Percentiles rank a stretch among this genome's conserved stretches.
Evolutionary conservation across 192 early-diverging fungal genomes (phyloP).

Genomic region (Mortierella claussenii): DNA sequence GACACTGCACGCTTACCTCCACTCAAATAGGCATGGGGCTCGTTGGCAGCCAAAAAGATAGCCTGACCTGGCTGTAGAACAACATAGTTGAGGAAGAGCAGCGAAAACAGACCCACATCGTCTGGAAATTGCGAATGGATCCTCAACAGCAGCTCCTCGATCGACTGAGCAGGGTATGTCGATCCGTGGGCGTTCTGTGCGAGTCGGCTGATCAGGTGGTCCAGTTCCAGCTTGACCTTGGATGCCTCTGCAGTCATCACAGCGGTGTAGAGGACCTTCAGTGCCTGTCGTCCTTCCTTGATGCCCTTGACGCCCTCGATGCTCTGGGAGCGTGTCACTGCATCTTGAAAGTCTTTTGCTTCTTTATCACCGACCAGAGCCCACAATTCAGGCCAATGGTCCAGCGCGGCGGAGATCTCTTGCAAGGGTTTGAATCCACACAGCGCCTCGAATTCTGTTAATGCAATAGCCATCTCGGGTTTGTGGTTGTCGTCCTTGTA

Average conservation of each 20-base stretch:
- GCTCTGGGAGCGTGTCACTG: constrained; percentile 50
- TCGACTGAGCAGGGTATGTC: constrained; percentile 19
- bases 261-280: constrained; percentile 66
- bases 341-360: constrained; percentile 54
- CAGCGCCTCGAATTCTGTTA: constrained; percentile 95
- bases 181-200: constrained; percentile 9
- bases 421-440: constrained; percentile 90
- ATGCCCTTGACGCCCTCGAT: constrained; percentile 43
- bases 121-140: constrained; percentile 87
- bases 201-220: constrained; percentile 64
- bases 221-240: constrained; percentile 64
- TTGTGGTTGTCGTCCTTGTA: constrained; percentile 97
- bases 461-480: constrained; percentile 97
- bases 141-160: constrained; percentile 76
- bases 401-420: constrained; percentile 76
- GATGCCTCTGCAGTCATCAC: constrained; percentile 66
- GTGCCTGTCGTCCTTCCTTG: constrained; percentile 52
- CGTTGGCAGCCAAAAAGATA: constrained; percentile 96
- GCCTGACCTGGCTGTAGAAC: constrained; percentile 83
- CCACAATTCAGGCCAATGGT: constrained; percentile 82
- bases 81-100: constrained; percentile 92
- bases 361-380: constrained; percentile 70
- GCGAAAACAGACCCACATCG: constrained; percentile 91
- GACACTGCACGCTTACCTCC: constrained; percentile 67
- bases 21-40: constrained; percentile 95